A percentile compares a stretch with the other conserved stretches of the same genome.
Evolutionary conservation across 2,329 filamentous ascomycete genomes (phyloP).

Genomic region (Fusarium xyrophilum): DNA sequence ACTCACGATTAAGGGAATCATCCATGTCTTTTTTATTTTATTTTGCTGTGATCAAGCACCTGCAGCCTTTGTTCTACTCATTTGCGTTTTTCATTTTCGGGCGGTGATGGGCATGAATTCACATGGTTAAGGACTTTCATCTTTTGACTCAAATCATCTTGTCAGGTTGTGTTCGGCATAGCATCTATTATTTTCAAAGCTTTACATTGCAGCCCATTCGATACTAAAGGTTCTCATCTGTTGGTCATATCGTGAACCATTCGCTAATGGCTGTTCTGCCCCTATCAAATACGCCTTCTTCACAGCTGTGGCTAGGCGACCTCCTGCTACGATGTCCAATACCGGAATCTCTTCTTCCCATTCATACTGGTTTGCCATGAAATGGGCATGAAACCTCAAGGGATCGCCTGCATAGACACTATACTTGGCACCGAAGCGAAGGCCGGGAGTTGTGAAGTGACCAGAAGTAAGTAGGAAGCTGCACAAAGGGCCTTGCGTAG

Average conservation of each 20-base stretch:
- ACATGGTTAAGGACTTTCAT: constrained; percentile 3
- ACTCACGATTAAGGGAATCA: background rate
- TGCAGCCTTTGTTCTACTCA: constrained; percentile 41
- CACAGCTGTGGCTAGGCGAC: constrained; percentile 87
- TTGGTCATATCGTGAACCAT: constrained; percentile 45
- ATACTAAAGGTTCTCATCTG: constrained; percentile 78
- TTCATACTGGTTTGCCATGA: constrained; percentile 80
- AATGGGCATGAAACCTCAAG: constrained; percentile 93
- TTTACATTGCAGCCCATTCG: constrained; percentile 93
- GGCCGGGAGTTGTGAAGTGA: constrained; percentile 88
- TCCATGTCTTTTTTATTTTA: background rate
- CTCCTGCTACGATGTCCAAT: constrained; percentile 84
- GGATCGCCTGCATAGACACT: constrained; percentile 96
- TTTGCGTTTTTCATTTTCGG: constrained; percentile 12
- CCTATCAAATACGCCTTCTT: constrained; percentile 95
- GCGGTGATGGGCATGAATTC: constrained; percentile 23
- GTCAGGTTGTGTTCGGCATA: constrained; percentile 7
- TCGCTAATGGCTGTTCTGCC: constrained; percentile 59
- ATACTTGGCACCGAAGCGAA: constrained; percentile 94
- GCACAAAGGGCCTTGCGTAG: constrained; percentile 67
- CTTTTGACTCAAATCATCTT: constrained; percentile 6
- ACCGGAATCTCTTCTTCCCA: constrained; percentile 89
- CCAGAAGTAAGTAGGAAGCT: constrained; percentile 77
- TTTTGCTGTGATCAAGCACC: background rate
- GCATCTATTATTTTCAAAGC: constrained; percentile 13